phyloP scores from a whole-genome alignment of 108 stramenopile species.

The Fragilaria crotonensis region DNA sequence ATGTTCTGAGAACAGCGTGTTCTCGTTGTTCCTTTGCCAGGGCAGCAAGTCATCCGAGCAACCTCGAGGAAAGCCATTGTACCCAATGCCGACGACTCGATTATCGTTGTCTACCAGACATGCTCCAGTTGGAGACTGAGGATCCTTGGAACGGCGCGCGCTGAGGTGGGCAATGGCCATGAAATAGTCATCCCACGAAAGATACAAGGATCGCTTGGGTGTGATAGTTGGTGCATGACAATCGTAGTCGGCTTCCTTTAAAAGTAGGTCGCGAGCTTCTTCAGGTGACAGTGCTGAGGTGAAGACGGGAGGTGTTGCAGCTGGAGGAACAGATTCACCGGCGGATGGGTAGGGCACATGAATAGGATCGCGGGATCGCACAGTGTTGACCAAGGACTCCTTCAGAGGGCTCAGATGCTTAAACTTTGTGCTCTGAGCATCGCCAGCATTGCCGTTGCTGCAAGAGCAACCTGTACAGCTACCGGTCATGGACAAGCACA shows the following conservation, averaged over 20 bases:
- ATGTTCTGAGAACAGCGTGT: too few species aligned
- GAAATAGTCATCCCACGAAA: constrained; percentile 99
- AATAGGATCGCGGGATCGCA: too few species aligned
- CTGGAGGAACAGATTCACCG: too few species aligned
- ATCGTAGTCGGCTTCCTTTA: neutral
- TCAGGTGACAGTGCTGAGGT: too few species aligned
- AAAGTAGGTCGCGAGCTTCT: neutral
- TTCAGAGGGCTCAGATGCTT: too few species aligned
- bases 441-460: too few species aligned
- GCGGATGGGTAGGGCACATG: too few species aligned
- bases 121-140: constrained; percentile 49
- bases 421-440: too few species aligned
- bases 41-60: constrained; percentile 87
- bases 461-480: too few species aligned
- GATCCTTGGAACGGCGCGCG: constrained; percentile 92
- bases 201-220: constrained; percentile 24
- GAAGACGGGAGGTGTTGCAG: too few species aligned
- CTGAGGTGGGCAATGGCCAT: constrained; percentile 85
- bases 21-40: constrained; percentile 40
- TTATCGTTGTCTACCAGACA: constrained; percentile 71
- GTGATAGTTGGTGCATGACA: neutral
- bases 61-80: constrained; percentile 94
- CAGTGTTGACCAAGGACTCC: too few species aligned
- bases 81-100: constrained; percentile 93
- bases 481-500: too few species aligned